These are phyloP conservation scores for Cubamyces lactineus DNA, from an alignment of 768 basidiomycete species.

Conservation along the genomic window DNA sequence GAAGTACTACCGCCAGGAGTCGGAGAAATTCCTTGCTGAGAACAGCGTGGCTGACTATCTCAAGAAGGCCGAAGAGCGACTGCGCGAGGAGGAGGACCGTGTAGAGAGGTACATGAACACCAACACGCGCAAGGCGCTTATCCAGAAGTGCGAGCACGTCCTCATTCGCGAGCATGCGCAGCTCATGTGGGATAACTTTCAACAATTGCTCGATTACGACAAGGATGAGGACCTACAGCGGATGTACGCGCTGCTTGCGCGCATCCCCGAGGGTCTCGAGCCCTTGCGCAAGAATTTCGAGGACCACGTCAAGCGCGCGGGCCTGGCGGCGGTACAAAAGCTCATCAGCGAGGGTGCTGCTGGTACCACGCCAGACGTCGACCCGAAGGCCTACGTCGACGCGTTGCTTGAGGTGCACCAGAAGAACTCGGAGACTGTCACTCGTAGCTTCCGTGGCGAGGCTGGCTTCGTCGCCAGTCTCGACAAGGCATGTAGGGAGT, in stretches of 20 bases:
- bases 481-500: constrained; percentile 94
- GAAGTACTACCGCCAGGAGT: constrained; percentile 91
- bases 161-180: constrained; percentile 86
- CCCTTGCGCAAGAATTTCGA: constrained; percentile 92
- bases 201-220: constrained; percentile 86
- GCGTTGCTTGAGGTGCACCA: constrained; percentile 88
- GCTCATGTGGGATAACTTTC: constrained; percentile 93
- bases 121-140: constrained; percentile 79
- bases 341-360: constrained; percentile 57
- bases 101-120: constrained; percentile 93
- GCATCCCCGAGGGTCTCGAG: constrained; percentile 89
- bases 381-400: constrained; percentile 95
- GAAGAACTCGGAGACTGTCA: constrained; percentile 89
- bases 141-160: constrained; percentile 86
- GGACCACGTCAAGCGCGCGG: constrained; percentile 92
- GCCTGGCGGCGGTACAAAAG: constrained; percentile 79
- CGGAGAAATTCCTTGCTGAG: constrained; percentile 84
- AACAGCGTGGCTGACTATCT: constrained; percentile 94
- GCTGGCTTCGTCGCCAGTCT: constrained; percentile 92
- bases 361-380: constrained; percentile 59
- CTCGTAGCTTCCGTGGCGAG: constrained; percentile 88
- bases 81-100: constrained; percentile 93
- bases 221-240: constrained; percentile 93
- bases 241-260: constrained; percentile 91
- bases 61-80: constrained; percentile 89